These are phyloP conservation scores for Saxispiralis lemnorum DNA, from an alignment of 495 filamentous ascomycete species.

Conservation along the genomic window DNA sequence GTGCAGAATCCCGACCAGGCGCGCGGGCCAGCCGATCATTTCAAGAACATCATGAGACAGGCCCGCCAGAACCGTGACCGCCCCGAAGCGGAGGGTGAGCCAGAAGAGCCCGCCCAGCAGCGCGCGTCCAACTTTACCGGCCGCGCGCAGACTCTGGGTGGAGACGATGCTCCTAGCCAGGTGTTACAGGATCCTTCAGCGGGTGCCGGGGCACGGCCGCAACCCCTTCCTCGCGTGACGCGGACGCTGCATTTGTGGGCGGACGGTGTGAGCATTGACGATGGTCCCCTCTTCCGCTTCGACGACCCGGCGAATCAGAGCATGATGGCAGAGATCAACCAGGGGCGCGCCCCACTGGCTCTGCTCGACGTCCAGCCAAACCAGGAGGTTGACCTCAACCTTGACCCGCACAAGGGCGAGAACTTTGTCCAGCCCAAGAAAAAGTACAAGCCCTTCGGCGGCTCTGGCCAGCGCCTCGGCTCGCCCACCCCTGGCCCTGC, in stretches of 20 bases:
- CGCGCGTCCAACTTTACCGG: slow-evolving; percentile 48
- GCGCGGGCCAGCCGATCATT: slow-evolving; percentile 37
- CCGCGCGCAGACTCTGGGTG: slow-evolving; percentile 69
- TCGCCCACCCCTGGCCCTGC: slow-evolving; percentile 62
- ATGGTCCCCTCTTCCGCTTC: slow-evolving; percentile 74
- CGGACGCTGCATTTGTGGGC: slow-evolving; percentile 78
- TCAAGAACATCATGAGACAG: slow-evolving; percentile 65
- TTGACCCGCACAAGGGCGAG: slow-evolving; percentile 62
- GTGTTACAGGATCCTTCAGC: slow-evolving; percentile 48
- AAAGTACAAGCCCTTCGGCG: slow-evolving; percentile 72
- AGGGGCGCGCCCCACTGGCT: slow-evolving; percentile 68
- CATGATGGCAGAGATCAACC: slow-evolving; percentile 67
- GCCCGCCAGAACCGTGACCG: slow-evolving; percentile 57
- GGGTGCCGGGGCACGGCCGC: slow-evolving; percentile 17
- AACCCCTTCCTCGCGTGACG: slow-evolving; percentile 34
- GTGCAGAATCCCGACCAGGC: slow-evolving; percentile 67
- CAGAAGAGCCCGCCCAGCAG: slow-evolving; percentile 23
- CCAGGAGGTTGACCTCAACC: slow-evolving; percentile 78
- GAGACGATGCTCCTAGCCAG: slow-evolving; percentile 66
- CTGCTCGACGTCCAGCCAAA: slow-evolving; percentile 75
- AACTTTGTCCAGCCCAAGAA: slow-evolving; percentile 69
- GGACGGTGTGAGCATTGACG: slow-evolving; percentile 89
- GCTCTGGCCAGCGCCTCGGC: slow-evolving; percentile 71
- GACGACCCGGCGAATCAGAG: slow-evolving; percentile 74
- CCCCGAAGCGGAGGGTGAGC: slow-evolving; percentile 36